Evolutionary conservation across 257 asterid species (phyloP), one percentile per base, ranked within the genome.

Genomic region (Capsicum chinense): DNA sequence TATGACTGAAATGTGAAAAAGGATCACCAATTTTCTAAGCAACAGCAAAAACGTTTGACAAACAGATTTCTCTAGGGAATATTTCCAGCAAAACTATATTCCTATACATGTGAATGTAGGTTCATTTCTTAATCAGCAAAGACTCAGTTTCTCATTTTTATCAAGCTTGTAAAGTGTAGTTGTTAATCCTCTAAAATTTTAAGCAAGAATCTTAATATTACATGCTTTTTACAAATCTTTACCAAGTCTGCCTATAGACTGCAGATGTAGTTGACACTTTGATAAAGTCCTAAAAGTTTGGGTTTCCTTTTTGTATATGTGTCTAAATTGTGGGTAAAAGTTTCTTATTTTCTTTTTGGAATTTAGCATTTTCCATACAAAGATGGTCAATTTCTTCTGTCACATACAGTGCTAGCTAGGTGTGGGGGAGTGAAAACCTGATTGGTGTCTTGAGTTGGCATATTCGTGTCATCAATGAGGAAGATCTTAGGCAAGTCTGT

Each of bases 401-500:
- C 33, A 39, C 54, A 68, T 39, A 42, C 33, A 69, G 79, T 39
- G 79, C 26, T 68, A 68, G 12, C 76, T 6, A 68, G 52, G 21
- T 68, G 76, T 14, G 14, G 33, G 52, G 76, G 12, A 9, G 39
- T 39, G 79, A 74, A 74, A 74, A 96, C 99, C 98, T 97, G 99
- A 84, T 97, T 95, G 44, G 99, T 97, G 86, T 97, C 99, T 91
- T 95, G 94, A 44, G 99, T 94, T 47, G 91, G 89, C 2, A 85
- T 79, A 12, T 76, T 87, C 1, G 66, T 74, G 80, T 93, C 94
- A 84, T 91, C 97, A 73, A 95, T 97, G 15, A 97, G 88, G 76
- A 95, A 88, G 79, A 97, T 83, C 89, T 93, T 97, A 73, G 99
- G 99, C 73, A 97, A 92, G 83, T 94, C 93, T 0, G 98, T 95